Base-by-base conservation (phyloP, 192 early-diverging fungal genomes). In the Mortierella hygrophila region DNA sequence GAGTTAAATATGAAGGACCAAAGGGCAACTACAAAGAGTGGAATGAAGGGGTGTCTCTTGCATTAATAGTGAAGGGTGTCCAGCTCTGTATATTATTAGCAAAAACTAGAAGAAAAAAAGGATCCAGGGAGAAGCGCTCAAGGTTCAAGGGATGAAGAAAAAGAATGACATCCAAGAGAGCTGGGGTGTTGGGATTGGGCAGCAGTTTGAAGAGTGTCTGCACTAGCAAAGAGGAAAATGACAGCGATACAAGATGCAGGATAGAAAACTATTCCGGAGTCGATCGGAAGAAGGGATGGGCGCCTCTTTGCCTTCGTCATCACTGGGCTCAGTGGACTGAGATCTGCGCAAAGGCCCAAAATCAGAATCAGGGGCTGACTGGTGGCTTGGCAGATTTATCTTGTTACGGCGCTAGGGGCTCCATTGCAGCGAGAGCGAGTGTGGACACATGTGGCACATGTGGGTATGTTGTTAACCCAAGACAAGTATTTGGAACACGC, bases 21-120 rank as follows among this genome's bases (percentile, higher is more conserved):
- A 60, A 72, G 37, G 75, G 18, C 52, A 49, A 7, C 71, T 49
- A 80, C 26, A 44, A 68, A 52, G 65, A 55, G 76, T 77, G 52
- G 82, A 74, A 79, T 83, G 82, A 75, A 35, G 77, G 82, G 72
- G 81, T 65, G 37, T n/a, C 49, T 71, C 52, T 20, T 40, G 77
- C 68, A 71, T 71, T 38, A 65, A 65, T 15, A 13, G 60, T 9
- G 70, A 72, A 60, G 52, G 76, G 75, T 65, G 57, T 21, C 75
- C 70, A 68, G 41, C 26, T 54, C 26, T 54, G 5, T 42, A 32
- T 65, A 65, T 65, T 65, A 26, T 65, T 65, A 65, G 60, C 20
- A 40, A 69, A 29, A 54, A 1, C 35, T 23, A 65, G 26, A 71
- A 44, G 3, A 71, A 46, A 21, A 46, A 49, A n/a, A 35, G 11